Evolutionary conservation across 768 basidiomycete genomes (phyloP).

Genomic region (Punctularia strigosozonata): DNA sequence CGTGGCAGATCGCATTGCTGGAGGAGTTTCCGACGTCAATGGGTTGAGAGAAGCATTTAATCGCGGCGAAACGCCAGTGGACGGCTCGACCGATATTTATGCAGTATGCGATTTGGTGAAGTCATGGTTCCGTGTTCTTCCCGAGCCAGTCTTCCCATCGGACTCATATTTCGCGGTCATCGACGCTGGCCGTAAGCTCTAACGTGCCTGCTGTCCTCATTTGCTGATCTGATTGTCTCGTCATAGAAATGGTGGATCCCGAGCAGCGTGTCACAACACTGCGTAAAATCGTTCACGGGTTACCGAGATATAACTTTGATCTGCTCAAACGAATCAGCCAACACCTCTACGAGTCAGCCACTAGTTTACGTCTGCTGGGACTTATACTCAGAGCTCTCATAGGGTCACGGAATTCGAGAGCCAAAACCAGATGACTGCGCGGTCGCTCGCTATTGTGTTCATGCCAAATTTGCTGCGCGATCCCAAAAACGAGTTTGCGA

Average conservation of each 20-base stretch:
- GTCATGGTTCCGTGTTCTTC: conserved; percentile 75
- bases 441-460: conserved; percentile 77
- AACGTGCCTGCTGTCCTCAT: conserved; percentile 4
- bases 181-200: conserved; percentile 53
- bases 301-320: conserved; percentile 69
- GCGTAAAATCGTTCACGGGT: conserved; percentile 51
- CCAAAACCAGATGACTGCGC: conserved; percentile 82
- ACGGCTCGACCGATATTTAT: conserved; percentile 58
- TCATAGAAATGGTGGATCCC: conserved; percentile 54
- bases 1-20: conserved; percentile 66
- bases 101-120: conserved; percentile 78
- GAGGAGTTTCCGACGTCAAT: conserved; percentile 59
- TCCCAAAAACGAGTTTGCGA: conserved; percentile 65
- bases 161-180: conserved; percentile 58
- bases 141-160: conserved; percentile 69
- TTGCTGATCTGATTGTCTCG: conserved; percentile 1
- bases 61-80: conserved; percentile 51
- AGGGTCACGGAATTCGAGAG: conserved; percentile 87
- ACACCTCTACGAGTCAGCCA: conserved; percentile 63
- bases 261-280: conserved; percentile 54
- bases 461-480: conserved; percentile 72
- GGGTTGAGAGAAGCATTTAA: conserved; percentile 67
- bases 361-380: not conserved
- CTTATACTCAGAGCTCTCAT: not conserved
- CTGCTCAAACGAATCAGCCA: conserved; percentile 70